These are phyloP conservation scores for Aspergillus fijiensis DNA, from an alignment of 2,329 filamentous ascomycete species.

Conservation along the genomic window DNA sequence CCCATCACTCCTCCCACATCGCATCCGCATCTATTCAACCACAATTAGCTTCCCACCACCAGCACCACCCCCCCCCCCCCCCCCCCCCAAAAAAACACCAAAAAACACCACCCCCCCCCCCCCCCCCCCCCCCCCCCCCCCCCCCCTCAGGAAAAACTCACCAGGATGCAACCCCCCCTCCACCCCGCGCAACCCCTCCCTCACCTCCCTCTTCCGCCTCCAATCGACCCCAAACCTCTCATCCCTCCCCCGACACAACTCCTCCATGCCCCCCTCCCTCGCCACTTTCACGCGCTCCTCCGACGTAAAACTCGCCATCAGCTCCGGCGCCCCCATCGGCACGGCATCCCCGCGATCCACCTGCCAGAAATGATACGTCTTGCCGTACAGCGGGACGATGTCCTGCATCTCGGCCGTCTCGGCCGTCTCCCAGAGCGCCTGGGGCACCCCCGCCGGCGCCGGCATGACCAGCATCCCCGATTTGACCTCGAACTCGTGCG, in stretches of 20 bases:
- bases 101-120: too few species aligned
- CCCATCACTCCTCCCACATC: constrained; percentile 23
- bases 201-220: constrained; percentile 53
- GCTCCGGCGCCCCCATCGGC: constrained; percentile 60
- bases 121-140: too few species aligned
- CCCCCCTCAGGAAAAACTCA: constrained; percentile 20
- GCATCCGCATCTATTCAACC: constrained; percentile 35
- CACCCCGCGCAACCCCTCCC: constrained; percentile 48
- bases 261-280: constrained; percentile 29
- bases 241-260: constrained; percentile 53
- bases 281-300: constrained; percentile 27
- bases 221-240: constrained; percentile 54
- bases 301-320: constrained; percentile 61
- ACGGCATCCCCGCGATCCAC: constrained; percentile 68
- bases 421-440: constrained; percentile 68
- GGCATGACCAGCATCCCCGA: constrained; percentile 47
- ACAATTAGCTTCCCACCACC: background rate
- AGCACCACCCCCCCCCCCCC: too few species aligned
- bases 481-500: constrained; percentile 55
- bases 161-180: constrained; percentile 35
- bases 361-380: constrained; percentile 86
- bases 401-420: constrained; percentile 81
- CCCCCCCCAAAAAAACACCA: too few species aligned
- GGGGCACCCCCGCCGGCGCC: constrained; percentile 43
- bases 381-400: constrained; percentile 73